A percentile compares a stretch with the other conserved stretches of the same genome.
These are phyloP conservation scores for Fusarium sp. DNA, from an alignment of 2,329 filamentous ascomycete genomes.

Conservation along the genomic window DNA sequence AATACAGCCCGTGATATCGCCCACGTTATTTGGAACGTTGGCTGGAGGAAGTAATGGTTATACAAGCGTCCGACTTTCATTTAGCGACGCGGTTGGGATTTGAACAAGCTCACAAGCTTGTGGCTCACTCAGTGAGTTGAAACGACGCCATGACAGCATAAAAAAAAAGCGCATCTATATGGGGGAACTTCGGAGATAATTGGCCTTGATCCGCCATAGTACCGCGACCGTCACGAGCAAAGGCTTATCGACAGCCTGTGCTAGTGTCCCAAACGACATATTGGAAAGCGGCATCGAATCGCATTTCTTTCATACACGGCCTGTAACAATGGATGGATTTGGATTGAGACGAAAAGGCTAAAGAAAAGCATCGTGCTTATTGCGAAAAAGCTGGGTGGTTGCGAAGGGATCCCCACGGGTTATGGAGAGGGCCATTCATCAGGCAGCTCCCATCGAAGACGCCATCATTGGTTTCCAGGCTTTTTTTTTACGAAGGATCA, in stretches of 20 bases:
- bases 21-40: constrained; percentile 79
- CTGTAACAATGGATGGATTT: constrained; percentile 24
- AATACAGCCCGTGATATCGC: constrained; percentile 78
- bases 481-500: constrained; percentile 26
- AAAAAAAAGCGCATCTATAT: constrained; percentile 37
- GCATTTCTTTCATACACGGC: constrained; percentile 27
- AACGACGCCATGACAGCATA: constrained; percentile 36
- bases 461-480: constrained; percentile 26
- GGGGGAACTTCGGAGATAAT: constrained; percentile 28
- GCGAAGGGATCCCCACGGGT: constrained; percentile 8
- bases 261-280: constrained; percentile 7
- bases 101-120: constrained; percentile 36
- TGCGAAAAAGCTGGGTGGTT: constrained; percentile 24
- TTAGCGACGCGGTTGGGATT: constrained; percentile 33
- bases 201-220: constrained; percentile 20
- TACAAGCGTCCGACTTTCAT: constrained; percentile 22
- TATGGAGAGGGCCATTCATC: constrained; percentile 17
- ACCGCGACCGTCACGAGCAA: constrained; percentile 11
- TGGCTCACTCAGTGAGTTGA: constrained; percentile 37
- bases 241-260: constrained; percentile 9
- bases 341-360: constrained; percentile 34
- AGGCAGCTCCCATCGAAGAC: constrained; percentile 12
- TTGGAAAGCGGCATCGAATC: constrained; percentile 37
- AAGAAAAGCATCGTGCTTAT: constrained; percentile 42
- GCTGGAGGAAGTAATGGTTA: constrained; percentile 66